Conservation (phyloP, 257 asterid species). For the Forsythia viridissima region DNA sequence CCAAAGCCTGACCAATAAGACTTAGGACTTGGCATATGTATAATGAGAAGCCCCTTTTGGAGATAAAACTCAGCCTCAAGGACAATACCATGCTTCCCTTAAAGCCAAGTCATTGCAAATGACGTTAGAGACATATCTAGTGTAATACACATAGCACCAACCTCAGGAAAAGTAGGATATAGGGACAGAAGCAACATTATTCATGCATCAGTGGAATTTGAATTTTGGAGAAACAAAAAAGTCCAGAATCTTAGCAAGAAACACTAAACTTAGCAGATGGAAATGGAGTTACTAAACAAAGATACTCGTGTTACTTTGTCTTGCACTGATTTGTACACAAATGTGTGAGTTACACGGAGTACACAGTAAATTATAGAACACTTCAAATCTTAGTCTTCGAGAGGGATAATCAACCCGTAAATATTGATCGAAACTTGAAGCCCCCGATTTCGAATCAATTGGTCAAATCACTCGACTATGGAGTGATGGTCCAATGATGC, state of each 20-base stretch:
- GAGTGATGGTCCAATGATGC: not conserved
- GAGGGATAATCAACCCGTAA: not conserved
- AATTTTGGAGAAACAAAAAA: not conserved
- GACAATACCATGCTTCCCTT: not conserved
- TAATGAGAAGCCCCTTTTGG: not conserved
- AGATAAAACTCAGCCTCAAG: not conserved
- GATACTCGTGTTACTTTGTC: not conserved
- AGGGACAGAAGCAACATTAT: not conserved
- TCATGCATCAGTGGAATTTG: not conserved
- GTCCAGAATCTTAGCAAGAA: not conserved
- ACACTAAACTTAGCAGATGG: not conserved
- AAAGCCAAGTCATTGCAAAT: not conserved
- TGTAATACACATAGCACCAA: not conserved
- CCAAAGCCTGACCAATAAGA: not conserved
- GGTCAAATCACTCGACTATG: not conserved
- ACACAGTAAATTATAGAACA: not conserved
- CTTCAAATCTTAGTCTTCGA: not conserved
- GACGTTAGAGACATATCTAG: not conserved
- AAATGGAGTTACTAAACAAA: not conserved
- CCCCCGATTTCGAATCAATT: not conserved
- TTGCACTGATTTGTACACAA: not conserved
- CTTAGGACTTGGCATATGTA: not conserved
- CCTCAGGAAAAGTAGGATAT: not conserved
- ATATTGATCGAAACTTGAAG: not conserved
- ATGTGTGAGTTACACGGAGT: not conserved